Evolutionary conservation across 768 basidiomycete species (phyloP), one percentile per base, ranked within the genome.

Genomic region (Suillus lakei): DNA sequence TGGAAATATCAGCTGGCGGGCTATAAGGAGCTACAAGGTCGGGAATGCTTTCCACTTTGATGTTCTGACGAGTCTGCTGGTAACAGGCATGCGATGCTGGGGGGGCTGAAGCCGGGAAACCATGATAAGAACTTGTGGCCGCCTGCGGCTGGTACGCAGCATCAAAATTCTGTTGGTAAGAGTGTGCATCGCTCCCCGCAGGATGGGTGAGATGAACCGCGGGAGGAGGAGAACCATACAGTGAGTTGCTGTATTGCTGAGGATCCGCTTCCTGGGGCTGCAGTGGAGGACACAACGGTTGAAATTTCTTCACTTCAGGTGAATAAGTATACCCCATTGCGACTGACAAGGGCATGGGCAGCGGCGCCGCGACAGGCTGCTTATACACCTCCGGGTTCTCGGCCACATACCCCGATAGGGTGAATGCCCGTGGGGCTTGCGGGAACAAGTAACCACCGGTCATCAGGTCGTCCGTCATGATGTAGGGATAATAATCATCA

Each of bases 261-360:
- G 71, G 65, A 72, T 64, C 69, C 70, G 64, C 70, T 39, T 66
- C 72, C 12, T 73, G 72, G 50, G 67, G 74, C 68, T 76, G 76
- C 70, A 68, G 67, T 69, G 74, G 73, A 39, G 76, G 67, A 77
- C 70, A 78, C 69, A 76, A 68, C 77, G 74, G 76, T 66, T 78
- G 77, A 56, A 78, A 77, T 70, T 78, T 77, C 70, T 78, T 77
- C 1, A 68, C 61, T 38, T 76, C 72, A 0, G 72, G 72, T 6
- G 77, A 77, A 74, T 74, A 77, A 0, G 72, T 64, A 43, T 78
- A 78, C 2, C 68, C 69, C 76, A 78, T 77, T 1, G 76, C 71
- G 61, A 74, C 34, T 4, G 77, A 78, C 63, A 77, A 60, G 58
- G 78, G 69, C 60, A 78, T 39, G 38, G 76, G 77, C 1, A 77